Evolutionary conservation across 225 moss, liverwort and hornwort species (phyloP).

Genomic region (Anthoceros angustus): DNA sequence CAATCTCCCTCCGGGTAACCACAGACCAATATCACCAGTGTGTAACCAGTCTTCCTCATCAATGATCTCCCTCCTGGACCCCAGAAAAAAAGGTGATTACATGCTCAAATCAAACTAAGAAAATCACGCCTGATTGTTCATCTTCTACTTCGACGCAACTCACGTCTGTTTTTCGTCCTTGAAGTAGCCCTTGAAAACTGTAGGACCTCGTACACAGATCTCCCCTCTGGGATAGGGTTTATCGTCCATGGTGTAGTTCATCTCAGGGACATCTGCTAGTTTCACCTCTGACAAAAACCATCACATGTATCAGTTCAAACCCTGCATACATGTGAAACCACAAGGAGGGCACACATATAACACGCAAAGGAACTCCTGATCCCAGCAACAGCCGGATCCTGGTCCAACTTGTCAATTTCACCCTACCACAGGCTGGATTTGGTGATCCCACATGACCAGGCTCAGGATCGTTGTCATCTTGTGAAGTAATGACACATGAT

Average conservation of each 20-base stretch:
- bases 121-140: neutral
- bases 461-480: conserved; percentile 39
- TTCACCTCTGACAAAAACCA: conserved; percentile 42
- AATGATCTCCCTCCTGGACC: conserved; percentile 50
- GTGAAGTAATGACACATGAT: conserved; percentile 51
- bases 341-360: neutral
- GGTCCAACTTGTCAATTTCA: neutral
- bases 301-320: conserved; percentile 7
- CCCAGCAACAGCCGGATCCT: neutral
- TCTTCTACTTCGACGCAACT: neutral
- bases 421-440: conserved; percentile 53
- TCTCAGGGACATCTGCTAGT: conserved; percentile 83
- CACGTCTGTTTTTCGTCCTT: conserved; percentile 93
- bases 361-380: neutral
- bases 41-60: conserved; percentile 92
- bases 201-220: conserved; percentile 82
- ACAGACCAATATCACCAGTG: conserved; percentile 74
- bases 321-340: neutral
- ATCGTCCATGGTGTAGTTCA: conserved; percentile 76
- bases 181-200: conserved; percentile 77
- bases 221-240: conserved; percentile 85
- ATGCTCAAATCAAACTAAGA: neutral
- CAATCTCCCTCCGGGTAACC: conserved; percentile 84
- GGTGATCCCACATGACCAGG: conserved; percentile 84
- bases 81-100: neutral